These are phyloP conservation scores for Arabidopsis suecica DNA, from an alignment of 345 rosid species.

Conservation along the genomic window DNA sequence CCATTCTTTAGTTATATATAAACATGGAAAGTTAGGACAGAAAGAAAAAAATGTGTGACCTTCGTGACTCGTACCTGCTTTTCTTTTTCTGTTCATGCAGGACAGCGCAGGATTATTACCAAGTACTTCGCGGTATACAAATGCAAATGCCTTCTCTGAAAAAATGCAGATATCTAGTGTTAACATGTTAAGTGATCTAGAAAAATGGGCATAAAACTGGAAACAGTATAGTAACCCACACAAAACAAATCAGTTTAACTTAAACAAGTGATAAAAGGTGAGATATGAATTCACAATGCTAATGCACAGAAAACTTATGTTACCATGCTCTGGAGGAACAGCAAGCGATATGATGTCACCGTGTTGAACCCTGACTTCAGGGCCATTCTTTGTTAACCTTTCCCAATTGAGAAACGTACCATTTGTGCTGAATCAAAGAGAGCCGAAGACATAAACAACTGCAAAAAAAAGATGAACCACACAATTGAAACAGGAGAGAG, in stretches of 20 bases:
- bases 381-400: conserved; percentile 67
- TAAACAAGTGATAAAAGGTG: background rate
- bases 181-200: conserved; percentile 4
- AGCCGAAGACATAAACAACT: background rate
- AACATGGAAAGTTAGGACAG: background rate
- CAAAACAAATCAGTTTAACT: background rate
- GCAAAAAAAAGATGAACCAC: background rate
- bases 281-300: background rate
- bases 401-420: conserved; percentile 90
- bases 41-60: background rate
- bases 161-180: conserved; percentile 28
- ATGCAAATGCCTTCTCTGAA: conserved; percentile 78
- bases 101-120: conserved; percentile 40
- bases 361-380: conserved; percentile 66
- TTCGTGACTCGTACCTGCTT: conserved; percentile 60
- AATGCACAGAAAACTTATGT: conserved; percentile 9
- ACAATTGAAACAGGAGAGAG: conserved; percentile 5
- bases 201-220: background rate
- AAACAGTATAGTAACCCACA: background rate
- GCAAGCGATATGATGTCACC: conserved; percentile 91
- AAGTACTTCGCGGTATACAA: conserved; percentile 82
- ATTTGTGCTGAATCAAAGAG: conserved; percentile 62
- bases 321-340: conserved; percentile 90
- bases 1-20: background rate
- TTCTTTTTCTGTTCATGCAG: conserved; percentile 62